These are phyloP conservation scores for Antarctomyces pellizariae DNA, from an alignment of 495 filamentous ascomycete genomes.

Conservation along the genomic window DNA sequence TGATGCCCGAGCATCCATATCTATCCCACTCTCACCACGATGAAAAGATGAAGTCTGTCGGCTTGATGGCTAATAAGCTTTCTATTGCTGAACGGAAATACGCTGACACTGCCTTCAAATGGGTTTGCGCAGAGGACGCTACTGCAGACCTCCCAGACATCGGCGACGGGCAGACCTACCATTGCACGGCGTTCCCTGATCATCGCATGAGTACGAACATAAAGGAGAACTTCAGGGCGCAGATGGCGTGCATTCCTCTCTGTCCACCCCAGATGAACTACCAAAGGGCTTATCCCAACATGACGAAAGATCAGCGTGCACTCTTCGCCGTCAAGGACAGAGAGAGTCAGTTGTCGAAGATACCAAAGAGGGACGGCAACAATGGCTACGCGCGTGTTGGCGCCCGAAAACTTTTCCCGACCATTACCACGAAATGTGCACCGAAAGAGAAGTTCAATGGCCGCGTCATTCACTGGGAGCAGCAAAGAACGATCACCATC, in stretches of 20 bases:
- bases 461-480: slow-evolving; percentile 30
- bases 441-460: slow-evolving; percentile 26
- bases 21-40: slow-evolving; percentile 36
- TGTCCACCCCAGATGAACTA: slow-evolving; percentile 24
- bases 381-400: slow-evolving; percentile 26
- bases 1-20: slow-evolving; percentile 25
- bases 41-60: slow-evolving; percentile 7
- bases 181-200: slow-evolving; percentile 36
- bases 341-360: slow-evolving; percentile 1
- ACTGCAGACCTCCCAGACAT: slow-evolving; percentile 35
- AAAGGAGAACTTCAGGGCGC: slow-evolving; percentile 12
- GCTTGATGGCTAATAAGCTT: slow-evolving; percentile 33
- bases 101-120: slow-evolving; percentile 30
- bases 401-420: slow-evolving; percentile 26
- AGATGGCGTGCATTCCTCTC: slow-evolving; percentile 19
- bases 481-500: slow-evolving; percentile 30
- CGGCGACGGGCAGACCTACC: slow-evolving; percentile 25
- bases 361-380: no score
- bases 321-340: slow-evolving; percentile 11
- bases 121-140: slow-evolving; percentile 22
- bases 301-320: slow-evolving; percentile 16
- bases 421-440: slow-evolving; percentile 24
- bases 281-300: slow-evolving; percentile 17
- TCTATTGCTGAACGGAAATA: slow-evolving; percentile 28
- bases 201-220: slow-evolving; percentile 24